phyloP scores from a whole-genome alignment of 2,329 filamentous ascomycete species.

The Pseudocercospora musae region DNA sequence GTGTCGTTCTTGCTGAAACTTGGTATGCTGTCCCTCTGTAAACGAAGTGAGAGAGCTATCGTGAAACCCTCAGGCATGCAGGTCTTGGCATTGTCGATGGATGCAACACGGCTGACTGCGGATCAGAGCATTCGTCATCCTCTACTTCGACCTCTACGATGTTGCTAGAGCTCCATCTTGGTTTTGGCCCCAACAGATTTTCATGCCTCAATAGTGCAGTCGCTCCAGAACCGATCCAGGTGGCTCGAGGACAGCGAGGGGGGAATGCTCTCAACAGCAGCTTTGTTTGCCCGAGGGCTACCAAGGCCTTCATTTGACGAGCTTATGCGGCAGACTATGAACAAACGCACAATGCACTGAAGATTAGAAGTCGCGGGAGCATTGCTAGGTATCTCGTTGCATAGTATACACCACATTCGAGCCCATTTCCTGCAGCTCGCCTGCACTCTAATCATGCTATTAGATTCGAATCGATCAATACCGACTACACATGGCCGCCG shows the following conservation, averaged over 20 bases:
- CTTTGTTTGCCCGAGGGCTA: too few relatives aligned
- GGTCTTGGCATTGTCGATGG: background rate
- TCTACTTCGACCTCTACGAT: background rate
- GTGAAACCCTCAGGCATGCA: background rate
- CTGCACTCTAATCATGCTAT: background rate
- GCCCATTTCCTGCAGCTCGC: background rate
- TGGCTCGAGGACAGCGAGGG: background rate
- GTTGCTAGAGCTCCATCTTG: background rate
- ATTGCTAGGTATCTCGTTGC: background rate
- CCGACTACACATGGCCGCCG: conserved; percentile 5
- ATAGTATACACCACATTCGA: background rate
- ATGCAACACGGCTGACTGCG: background rate
- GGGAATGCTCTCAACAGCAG: background rate
- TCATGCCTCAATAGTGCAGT: background rate
- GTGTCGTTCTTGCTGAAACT: background rate
- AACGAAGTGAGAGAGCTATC: background rate
- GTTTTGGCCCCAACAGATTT: too few relatives aligned
- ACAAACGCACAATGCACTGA: background rate
- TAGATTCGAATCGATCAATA: background rate
- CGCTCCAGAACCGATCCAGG: background rate
- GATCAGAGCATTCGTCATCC: background rate
- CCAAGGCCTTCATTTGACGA: background rate
- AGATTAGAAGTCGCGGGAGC: background rate
- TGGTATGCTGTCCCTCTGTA: background rate
- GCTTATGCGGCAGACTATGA: background rate